Base-by-base conservation (phyloP, 1,284 basidiomycete genomes). In the Ceratobasidium sp. region DNA sequence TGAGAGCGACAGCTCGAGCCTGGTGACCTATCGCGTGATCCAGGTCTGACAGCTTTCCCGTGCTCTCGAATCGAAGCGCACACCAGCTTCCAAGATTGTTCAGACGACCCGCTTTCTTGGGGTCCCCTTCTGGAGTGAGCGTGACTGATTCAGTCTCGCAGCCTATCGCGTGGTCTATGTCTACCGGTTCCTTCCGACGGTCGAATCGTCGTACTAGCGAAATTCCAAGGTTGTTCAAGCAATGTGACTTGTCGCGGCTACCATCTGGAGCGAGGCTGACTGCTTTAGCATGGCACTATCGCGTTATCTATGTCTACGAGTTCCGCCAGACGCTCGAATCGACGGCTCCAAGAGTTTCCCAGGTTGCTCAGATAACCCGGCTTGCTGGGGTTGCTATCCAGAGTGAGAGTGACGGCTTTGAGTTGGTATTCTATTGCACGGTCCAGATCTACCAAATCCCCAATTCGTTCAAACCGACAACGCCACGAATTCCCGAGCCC, bases 261-360 rank as follows among this genome's bases (percentile, higher is more conserved):
- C 23, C 57, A 30, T 12, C 3, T 21, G 23, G 39, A 46, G 41
- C n/a, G 8, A 62, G 60, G 1, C 8, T 9, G 1, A 62, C 28
- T 5, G 41, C 41, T 32, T 62, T 6, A 5, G 26, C 43, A 4
- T 16, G 36, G 21, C 3, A 28, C 8, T 6, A 67, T 53, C 21
- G 64, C 64, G 10, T 53, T n/a, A 3, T 67, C 34, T 6, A 67
- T 12, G 50, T 67, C 64, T n/a, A 21, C 9, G 2, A 28, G 1
- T 3, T 55, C 21, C 0, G 50, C 64, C 8, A 55, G 26, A 23
- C 36, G 48, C n/a, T 53, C 50, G 55, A 26, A 67, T 67, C 64
- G 64, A 28, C 10, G 18, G 1, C 6, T 26, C 23, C 39, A 41
- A 4, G 48, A 39, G 21, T 21, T 18, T 57, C 16, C 16, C 3